phyloP scores from a whole-genome alignment of 2,329 filamentous ascomycete species.

The Lojkania enalia region DNA sequence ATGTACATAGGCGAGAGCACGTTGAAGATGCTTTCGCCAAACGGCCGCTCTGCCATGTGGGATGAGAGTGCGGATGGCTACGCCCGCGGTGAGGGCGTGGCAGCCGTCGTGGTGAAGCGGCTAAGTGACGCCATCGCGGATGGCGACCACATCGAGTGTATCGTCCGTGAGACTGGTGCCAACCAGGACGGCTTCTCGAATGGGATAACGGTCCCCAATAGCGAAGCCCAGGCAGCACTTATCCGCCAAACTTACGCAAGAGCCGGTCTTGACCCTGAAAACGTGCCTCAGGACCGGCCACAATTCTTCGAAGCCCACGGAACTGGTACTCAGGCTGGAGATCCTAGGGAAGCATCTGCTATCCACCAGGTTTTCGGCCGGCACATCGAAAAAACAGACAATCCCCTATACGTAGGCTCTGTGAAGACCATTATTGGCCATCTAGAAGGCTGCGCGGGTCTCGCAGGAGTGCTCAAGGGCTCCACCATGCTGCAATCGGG shows the following conservation, averaged over 20 bases:
- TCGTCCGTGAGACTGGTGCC: conserved; percentile 41
- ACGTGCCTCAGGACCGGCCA: conserved; percentile 11
- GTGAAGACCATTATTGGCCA: conserved; percentile 47
- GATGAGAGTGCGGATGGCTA: conserved; percentile 52
- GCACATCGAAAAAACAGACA: not conserved
- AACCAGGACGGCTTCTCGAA: conserved; percentile 46
- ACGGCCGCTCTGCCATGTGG: conserved; percentile 34
- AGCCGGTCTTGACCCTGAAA: conserved; percentile 35
- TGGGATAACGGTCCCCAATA: conserved; percentile 47
- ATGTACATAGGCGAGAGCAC: conserved; percentile 30
- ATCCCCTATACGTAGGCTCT: conserved; percentile 19
- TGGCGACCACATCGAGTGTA: conserved; percentile 50
- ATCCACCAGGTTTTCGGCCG: conserved; percentile 20
- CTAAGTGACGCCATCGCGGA: conserved; percentile 53
- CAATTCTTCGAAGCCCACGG: conserved; percentile 48
- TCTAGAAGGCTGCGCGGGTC: conserved; percentile 43
- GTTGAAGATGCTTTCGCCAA: conserved; percentile 38
- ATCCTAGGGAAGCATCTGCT: conserved; percentile 30
- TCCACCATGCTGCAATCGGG: conserved; percentile 42
- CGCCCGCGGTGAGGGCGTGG: conserved; percentile 58
- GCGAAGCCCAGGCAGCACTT: conserved; percentile 40
- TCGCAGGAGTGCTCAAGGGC: conserved; percentile 41
- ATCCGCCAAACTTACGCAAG: conserved; percentile 41
- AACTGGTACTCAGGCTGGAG: conserved; percentile 46
- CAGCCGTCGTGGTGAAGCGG: conserved; percentile 56